These are phyloP conservation scores for Aspergillus panamensis DNA, from an alignment of 495 filamentous ascomycete genomes.

Conservation along the genomic window DNA sequence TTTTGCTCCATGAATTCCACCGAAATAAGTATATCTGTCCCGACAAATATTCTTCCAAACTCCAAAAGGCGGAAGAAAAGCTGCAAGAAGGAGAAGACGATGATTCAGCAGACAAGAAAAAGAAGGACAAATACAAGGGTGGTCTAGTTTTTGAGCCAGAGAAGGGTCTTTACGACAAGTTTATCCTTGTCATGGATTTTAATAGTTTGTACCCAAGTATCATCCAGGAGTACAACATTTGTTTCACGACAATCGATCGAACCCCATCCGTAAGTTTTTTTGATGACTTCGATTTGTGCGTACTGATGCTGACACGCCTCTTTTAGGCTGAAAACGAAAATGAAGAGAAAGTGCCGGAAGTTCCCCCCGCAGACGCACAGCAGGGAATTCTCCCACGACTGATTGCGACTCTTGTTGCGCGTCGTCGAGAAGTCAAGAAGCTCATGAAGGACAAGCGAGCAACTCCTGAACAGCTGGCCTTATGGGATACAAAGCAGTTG, in stretches of 20 bases:
- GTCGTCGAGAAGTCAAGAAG: constrained; percentile 85
- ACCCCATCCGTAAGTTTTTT: constrained; percentile 51
- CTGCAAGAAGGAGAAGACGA: constrained; percentile 64
- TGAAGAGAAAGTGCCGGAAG: constrained; percentile 68
- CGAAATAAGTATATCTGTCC: constrained; percentile 96
- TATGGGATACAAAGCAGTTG: constrained; percentile 98
- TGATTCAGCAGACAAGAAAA: constrained; percentile 83
- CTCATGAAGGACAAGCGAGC: constrained; percentile 93
- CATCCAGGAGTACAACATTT: constrained; percentile 99
- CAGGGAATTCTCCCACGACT: constrained; percentile 84
- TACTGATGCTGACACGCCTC: constrained; percentile 17
- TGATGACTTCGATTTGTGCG: neutral
- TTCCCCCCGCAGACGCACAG: constrained; percentile 64
- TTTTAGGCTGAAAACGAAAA: constrained; percentile 68
- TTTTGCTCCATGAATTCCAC: constrained; percentile 94
- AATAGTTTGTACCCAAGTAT: constrained; percentile 98
- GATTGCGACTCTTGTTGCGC: constrained; percentile 83
- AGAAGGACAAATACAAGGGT: constrained; percentile 99
- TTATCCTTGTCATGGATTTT: constrained; percentile 98
- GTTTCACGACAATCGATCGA: constrained; percentile 93
- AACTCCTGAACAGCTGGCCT: constrained; percentile 77
- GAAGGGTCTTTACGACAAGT: constrained; percentile 94
- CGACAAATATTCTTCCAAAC: constrained; percentile 77
- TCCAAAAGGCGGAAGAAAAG: constrained; percentile 63
- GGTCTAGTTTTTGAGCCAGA: constrained; percentile 98